Percentiles rank a stretch among this genome's conserved stretches.
Evolutionary conservation across 768 basidiomycete genomes (phyloP).

Genomic region (Leccinum sublutescens): DNA sequence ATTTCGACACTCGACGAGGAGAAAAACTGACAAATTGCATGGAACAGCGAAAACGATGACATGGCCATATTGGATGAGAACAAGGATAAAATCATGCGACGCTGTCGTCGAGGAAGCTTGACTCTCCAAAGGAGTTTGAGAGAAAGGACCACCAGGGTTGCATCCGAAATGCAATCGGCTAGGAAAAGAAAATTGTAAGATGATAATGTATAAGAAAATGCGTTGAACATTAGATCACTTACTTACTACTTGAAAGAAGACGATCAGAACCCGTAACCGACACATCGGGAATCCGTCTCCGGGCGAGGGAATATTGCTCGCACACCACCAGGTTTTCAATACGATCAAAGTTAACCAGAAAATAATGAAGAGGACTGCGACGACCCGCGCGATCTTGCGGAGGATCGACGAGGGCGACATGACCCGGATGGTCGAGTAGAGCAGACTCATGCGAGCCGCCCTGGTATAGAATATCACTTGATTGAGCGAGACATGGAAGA

Average conservation of each 20-base stretch:
- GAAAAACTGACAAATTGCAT: background rate
- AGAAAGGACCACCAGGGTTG: background rate
- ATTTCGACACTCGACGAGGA: background rate
- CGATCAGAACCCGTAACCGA: background rate
- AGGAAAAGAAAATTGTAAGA: background rate
- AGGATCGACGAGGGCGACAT: background rate
- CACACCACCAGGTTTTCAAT: constrained; percentile 1
- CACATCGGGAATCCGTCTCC: background rate
- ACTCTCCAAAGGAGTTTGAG: constrained; percentile 14
- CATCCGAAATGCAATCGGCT: background rate
- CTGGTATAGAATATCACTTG: background rate
- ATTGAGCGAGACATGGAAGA: background rate
- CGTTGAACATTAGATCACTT: background rate
- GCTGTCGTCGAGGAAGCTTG: constrained; percentile 14
- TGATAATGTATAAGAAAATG: no score
- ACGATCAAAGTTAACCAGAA: background rate
- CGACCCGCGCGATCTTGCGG: background rate
- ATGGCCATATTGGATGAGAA: constrained; percentile 12
- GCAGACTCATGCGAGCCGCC: background rate
- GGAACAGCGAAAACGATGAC: constrained; percentile 3
- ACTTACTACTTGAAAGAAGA: background rate
- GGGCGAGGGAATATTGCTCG: background rate
- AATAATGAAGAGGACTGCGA: background rate
- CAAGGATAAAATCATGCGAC: constrained; percentile 17
- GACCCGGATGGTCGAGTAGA: background rate